Base-by-base conservation (phyloP, 768 basidiomycete genomes). In the Lepiota venenata region DNA sequence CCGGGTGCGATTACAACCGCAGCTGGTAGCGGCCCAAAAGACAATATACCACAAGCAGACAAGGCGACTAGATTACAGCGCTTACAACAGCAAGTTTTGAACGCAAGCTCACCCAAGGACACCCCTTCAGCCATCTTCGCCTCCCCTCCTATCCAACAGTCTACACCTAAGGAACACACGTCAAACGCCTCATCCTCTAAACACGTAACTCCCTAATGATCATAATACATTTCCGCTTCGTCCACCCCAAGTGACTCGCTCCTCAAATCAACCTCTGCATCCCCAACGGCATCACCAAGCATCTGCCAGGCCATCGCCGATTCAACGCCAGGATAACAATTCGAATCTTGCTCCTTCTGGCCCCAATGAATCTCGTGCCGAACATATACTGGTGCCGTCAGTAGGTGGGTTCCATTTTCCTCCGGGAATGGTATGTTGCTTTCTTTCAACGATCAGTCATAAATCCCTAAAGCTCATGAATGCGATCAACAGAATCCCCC, bases 401-500 rank as follows among this genome's bases (percentile, higher is more conserved):
- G 67, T 73, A 55, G 80, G 80, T 22, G 79, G 78, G 1, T 83
- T 78, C 59, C 71, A 79, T 60, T 76, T 77, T 52, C 76, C 78
- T 0, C 65, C 74, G 46, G 77, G 74, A 20, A 64, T 73, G 66
- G 81, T 81, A 58, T 7, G 73, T 65, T 52, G 59, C 60, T 7
- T 57, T 55, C 36, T 44, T 58, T 40, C 38, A 47, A 46, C 47
- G 27, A 16, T 14, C 29, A 20, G 65, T 64, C 59, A 40, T 22
- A 37, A 47, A 27, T n/a, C 58, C 46, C 22, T 18, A 44, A 25
- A 15, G 38, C 12, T 47, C 18, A 47, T 43, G 35, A 32, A 36
- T 46, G 46, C 41, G 14, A 39, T 7, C n/a, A 36, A 29, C 38
- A 61, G 58, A 56, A 51, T 52, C 44, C 58, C 42, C 50, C 47